Evolutionary conservation across 2,329 filamentous ascomycete genomes (phyloP), one percentile per base, ranked within the genome.

Genomic region (Akanthomyces muscarius): DNA sequence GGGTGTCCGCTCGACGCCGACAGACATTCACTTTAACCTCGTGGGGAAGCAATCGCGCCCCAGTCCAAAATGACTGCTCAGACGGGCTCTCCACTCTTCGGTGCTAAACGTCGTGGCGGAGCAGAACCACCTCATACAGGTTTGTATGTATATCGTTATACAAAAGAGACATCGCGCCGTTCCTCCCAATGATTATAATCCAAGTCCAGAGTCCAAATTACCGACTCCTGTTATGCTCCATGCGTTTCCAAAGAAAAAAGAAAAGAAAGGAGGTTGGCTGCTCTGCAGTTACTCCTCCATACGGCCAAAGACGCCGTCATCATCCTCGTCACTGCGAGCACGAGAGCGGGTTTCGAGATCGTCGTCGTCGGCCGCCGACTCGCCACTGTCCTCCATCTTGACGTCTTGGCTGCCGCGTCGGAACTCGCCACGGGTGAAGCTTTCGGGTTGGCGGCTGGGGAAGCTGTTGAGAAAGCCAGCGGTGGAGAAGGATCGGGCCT

Each of bases 251-350:
- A 53, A 53, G 25, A 41, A 62, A 65, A 65, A 47, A 64, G 42
- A 66, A 68, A 62, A 61, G 57, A 66, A 67, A 58, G 66, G 62
- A 68, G 25, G 48, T 23, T 68, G 59, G 58, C 64, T 66, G 66
- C 68, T 62, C 66, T 66, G 67, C 48, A 13, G 11, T 78, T 82
- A 95, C 76, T 96, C 92, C 77, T 99, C 95, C 94, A 98, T 98
- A 69, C 87, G 86, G 63, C 93, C 93, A 80, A 99, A 99, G 70
- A 98, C 90, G 72, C 93, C 93, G 68, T 97, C 93, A 68, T 98
- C 94, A 66, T 96, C 92, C 69, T 97, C 93, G 69, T 96, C 91
- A 74, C 87, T 89, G 66, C 89, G 85, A 57, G 85, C 84, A 62
- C 85, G 83, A 56, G 81, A 84, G 62, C 78, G 81, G 69, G 79